Conservation (phyloP, 2,329 filamentous ascomycete genomes). For the Dryadomyces quercivorus region DNA sequence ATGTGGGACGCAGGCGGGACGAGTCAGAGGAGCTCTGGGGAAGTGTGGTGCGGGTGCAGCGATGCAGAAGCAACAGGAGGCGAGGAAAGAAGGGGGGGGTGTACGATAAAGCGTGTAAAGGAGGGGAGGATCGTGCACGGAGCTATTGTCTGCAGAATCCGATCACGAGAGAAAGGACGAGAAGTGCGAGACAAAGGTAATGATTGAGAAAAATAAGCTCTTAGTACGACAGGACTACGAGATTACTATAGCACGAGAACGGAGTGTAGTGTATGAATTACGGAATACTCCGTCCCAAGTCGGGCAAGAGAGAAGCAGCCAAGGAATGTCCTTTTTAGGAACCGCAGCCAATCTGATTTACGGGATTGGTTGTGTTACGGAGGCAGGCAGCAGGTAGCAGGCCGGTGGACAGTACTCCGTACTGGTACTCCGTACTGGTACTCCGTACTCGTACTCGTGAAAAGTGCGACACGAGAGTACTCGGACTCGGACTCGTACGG, state of each 20-base stretch:
- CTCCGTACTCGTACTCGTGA: not conserved
- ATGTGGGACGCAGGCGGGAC: constrained; percentile 1
- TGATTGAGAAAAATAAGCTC: not conserved
- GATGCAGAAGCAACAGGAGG: not conserved
- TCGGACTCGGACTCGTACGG: too few relatives aligned
- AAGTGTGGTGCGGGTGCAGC: not conserved
- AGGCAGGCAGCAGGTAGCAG: not conserved
- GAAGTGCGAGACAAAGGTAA: not conserved
- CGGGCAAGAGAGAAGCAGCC: too few relatives aligned
- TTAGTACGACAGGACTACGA: too few relatives aligned
- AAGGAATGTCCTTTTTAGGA: too few relatives aligned
- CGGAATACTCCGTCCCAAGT: too few relatives aligned
- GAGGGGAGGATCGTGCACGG: too few relatives aligned
- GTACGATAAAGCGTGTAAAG: not conserved
- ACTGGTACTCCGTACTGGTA: too few relatives aligned
- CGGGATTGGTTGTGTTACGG: not conserved
- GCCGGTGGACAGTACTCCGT: too few relatives aligned
- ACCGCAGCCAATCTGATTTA: too few relatives aligned
- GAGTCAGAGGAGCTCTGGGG: constrained; percentile 1
- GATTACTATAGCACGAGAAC: too few relatives aligned
- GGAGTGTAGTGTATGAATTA: too few relatives aligned
- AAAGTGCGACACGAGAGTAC: not conserved
- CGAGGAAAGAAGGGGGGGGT: not conserved
- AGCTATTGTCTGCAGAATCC: too few relatives aligned
- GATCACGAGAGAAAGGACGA: not conserved